Conservation (phyloP, 441 rosid genomes). For the Adansonia gregorii region DNA sequence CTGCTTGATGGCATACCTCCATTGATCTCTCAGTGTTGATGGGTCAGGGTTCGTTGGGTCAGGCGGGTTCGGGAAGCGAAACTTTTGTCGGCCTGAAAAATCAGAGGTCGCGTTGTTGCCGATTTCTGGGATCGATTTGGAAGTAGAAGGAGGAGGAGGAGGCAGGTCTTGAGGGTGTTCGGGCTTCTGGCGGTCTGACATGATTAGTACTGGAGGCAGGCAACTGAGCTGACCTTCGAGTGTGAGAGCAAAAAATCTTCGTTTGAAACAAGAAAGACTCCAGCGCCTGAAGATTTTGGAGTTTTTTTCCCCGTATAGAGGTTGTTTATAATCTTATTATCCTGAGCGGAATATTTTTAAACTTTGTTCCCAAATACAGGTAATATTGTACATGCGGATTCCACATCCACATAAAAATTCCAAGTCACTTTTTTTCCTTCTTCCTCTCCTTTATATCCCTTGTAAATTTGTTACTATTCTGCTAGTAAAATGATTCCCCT, state of each 20-base stretch:
- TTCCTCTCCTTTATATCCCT: too few relatives aligned
- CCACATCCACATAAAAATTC: too few relatives aligned
- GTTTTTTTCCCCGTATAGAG: too few relatives aligned
- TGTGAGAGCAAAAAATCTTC: not conserved
- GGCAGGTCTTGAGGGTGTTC: conserved; percentile 17
- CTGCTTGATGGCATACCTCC: conserved; percentile 80
- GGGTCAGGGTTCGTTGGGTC: conserved; percentile 70
- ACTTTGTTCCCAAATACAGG: too few relatives aligned
- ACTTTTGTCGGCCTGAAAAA: conserved; percentile 36
- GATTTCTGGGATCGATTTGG: conserved; percentile 35
- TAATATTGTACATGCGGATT: too few relatives aligned
- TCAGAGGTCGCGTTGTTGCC: conserved; percentile 6
- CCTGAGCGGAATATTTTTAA: too few relatives aligned
- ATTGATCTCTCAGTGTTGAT: conserved; percentile 79
- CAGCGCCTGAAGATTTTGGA: not conserved
- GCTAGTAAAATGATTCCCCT: too few relatives aligned
- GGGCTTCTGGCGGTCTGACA: conserved; percentile 40
- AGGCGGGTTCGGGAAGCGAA: conserved; percentile 61
- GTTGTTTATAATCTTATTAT: too few relatives aligned
- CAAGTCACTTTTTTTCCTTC: too few relatives aligned
- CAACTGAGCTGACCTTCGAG: conserved; percentile 16
- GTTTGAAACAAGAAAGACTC: not conserved
- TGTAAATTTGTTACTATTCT: too few relatives aligned
- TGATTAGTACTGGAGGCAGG: conserved; percentile 10
- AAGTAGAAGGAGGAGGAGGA: conserved; percentile 9